Percentiles rank a stretch among this genome's conserved stretches.
phyloP scores from a whole-genome alignment of 345 rosid species.

The Syzygium oleosum region DNA sequence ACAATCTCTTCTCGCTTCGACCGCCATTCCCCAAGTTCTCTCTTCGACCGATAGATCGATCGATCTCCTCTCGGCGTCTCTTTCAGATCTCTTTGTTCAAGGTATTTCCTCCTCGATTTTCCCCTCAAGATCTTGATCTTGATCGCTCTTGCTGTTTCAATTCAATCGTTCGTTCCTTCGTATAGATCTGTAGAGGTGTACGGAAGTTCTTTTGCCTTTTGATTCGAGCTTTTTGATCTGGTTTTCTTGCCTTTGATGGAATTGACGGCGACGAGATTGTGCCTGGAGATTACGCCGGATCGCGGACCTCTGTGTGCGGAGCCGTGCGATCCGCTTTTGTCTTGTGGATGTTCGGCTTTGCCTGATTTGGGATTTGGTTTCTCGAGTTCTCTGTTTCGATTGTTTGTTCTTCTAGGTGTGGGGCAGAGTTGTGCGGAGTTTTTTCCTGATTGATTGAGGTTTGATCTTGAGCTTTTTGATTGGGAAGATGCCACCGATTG shows the following conservation, averaged over 20 bases:
- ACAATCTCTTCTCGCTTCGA: neutral
- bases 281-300: neutral
- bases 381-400: neutral
- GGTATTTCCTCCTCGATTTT: neutral
- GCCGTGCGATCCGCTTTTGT: neutral
- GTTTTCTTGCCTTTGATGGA: too few species aligned
- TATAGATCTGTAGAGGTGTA: neutral
- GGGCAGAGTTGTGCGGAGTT: neutral
- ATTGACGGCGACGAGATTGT: neutral
- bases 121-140: neutral
- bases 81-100: neutral
- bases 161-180: neutral
- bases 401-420: neutral
- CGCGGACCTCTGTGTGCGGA: neutral
- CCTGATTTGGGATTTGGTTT: neutral
- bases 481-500: neutral
- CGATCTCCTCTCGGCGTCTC: neutral
- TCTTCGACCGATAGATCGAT: too few species aligned
- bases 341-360: neutral
- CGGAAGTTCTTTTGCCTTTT: neutral
- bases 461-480: neutral
- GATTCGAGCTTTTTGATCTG: neutral
- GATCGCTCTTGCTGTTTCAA: neutral
- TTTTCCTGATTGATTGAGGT: neutral
- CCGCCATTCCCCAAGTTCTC: rapidly evolving